Conservation (phyloP, 2,329 filamentous ascomycete species). For the Penicillium fuscoglaucum region DNA sequence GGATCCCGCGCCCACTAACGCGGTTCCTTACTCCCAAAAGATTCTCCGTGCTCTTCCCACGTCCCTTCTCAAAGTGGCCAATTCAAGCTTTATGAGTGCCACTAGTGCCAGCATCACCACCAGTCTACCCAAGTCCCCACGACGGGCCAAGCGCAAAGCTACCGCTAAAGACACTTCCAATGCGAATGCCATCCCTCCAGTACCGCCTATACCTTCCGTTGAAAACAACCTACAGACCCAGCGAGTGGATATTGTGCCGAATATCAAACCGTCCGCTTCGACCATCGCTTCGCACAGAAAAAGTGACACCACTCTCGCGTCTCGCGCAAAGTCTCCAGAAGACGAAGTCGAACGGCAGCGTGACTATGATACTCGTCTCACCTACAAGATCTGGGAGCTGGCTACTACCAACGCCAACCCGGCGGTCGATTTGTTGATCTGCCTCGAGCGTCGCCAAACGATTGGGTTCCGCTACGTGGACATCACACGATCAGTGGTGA, state of each 20-base stretch:
- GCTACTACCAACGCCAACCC: constrained; percentile 91
- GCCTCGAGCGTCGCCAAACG: constrained; percentile 82
- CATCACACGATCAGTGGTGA: constrained; percentile 85
- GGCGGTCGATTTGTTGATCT: constrained; percentile 88
- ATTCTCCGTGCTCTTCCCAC: constrained; percentile 88
- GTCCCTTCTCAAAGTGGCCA: constrained; percentile 87
- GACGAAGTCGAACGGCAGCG: constrained; percentile 41
- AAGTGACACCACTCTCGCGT: constrained; percentile 26
- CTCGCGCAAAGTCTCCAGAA: constrained; percentile 23
- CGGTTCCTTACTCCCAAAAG: constrained; percentile 86
- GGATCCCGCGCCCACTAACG: constrained; percentile 74
- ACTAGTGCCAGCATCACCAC: constrained; percentile 84
- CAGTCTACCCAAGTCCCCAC: constrained; percentile 67
- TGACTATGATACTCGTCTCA: constrained; percentile 78
- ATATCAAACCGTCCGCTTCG: constrained; percentile 19
- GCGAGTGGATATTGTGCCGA: constrained; percentile 17
- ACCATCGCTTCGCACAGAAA: constrained; percentile 18
- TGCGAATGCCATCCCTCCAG: constrained; percentile 51
- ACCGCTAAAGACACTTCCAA: constrained; percentile 39
- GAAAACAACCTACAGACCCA: constrained; percentile 23
- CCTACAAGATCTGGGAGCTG: constrained; percentile 90
- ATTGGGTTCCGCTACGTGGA: constrained; percentile 98
- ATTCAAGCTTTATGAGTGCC: constrained; percentile 90
- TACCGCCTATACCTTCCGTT: constrained; percentile 43
- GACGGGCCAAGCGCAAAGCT: constrained; percentile 61